These are phyloP conservation scores for Phaeotremella skinneri DNA, from an alignment of 768 basidiomycete species.

Conservation along the genomic window DNA sequence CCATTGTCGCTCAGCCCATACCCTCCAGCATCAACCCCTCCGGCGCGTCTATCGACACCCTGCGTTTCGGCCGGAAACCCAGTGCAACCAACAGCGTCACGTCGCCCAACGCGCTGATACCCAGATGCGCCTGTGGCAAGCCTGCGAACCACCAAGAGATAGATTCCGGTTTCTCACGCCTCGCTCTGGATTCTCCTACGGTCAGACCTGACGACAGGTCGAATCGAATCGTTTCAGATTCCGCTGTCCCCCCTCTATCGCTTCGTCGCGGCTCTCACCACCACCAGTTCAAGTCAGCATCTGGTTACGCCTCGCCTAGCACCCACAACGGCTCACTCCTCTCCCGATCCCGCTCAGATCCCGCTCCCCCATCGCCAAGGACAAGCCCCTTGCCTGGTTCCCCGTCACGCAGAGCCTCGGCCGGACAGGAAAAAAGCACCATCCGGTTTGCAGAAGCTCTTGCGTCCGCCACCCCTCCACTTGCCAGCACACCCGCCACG, in stretches of 20 bases:
- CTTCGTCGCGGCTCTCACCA: neutral
- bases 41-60: conserved; percentile 42
- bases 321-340: conserved; percentile 24
- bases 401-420: conserved; percentile 11
- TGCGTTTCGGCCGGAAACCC: conserved; percentile 49
- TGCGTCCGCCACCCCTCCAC: conserved; percentile 8
- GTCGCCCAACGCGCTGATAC: conserved; percentile 46
- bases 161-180: conserved; percentile 33
- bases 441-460: conserved; percentile 1
- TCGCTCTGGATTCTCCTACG: conserved; percentile 32
- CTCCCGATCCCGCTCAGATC: conserved; percentile 43
- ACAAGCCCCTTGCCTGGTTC: neutral
- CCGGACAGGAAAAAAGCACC: neutral
- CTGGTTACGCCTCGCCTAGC: conserved; percentile 12
- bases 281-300: conserved; percentile 1
- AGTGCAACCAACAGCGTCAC: conserved; percentile 44
- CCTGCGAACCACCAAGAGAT: conserved; percentile 34
- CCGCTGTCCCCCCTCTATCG: conserved; percentile 8
- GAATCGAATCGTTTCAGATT: conserved; percentile 32
- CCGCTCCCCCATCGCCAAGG: conserved; percentile 18
- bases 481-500: conserved; percentile 7
- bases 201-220: conserved; percentile 6
- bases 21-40: conserved; percentile 30
- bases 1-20: conserved; percentile 13
- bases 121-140: conserved; percentile 43